Evolutionary conservation across 2,329 filamentous ascomycete species (phyloP).

Genomic region (Fonsecaea erecta): DNA sequence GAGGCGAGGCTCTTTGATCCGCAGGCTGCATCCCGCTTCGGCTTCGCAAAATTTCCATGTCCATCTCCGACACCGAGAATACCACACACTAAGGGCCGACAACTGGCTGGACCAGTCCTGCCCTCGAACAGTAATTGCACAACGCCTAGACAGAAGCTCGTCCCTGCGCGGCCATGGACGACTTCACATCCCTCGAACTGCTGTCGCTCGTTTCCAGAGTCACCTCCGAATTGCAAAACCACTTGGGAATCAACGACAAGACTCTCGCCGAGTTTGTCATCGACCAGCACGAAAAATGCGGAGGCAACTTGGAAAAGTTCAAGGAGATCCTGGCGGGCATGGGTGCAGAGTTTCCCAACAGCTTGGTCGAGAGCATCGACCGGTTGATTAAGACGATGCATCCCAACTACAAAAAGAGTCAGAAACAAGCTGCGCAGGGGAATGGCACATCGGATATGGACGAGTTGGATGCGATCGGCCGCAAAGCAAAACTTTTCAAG

Average conservation of each 20-base stretch:
- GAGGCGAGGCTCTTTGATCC: conserved; percentile 10
- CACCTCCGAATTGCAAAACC: conserved; percentile 90
- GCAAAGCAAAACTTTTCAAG: conserved; percentile 86
- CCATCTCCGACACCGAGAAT: not conserved
- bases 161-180: conserved; percentile 68
- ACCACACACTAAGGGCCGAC: not conserved
- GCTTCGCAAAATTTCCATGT: conserved; percentile 4
- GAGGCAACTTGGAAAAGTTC: conserved; percentile 69
- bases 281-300: conserved; percentile 79
- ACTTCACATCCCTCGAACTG: conserved; percentile 87
- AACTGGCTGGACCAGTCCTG: conserved; percentile 5
- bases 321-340: conserved; percentile 74
- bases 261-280: conserved; percentile 97
- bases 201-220: conserved; percentile 94
- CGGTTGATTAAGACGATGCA: conserved; percentile 88
- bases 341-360: conserved; percentile 81
- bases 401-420: conserved; percentile 78
- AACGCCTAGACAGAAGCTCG: not conserved
- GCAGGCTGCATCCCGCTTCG: not conserved
- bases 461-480: conserved; percentile 58
- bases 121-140: conserved; percentile 1
- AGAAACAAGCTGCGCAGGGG: conserved; percentile 47
- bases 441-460: conserved; percentile 43
- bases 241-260: conserved; percentile 89
- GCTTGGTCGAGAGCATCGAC: conserved; percentile 88